phyloP scores from a whole-genome alignment of 768 basidiomycete species.

The Gyrodon lividus region DNA sequence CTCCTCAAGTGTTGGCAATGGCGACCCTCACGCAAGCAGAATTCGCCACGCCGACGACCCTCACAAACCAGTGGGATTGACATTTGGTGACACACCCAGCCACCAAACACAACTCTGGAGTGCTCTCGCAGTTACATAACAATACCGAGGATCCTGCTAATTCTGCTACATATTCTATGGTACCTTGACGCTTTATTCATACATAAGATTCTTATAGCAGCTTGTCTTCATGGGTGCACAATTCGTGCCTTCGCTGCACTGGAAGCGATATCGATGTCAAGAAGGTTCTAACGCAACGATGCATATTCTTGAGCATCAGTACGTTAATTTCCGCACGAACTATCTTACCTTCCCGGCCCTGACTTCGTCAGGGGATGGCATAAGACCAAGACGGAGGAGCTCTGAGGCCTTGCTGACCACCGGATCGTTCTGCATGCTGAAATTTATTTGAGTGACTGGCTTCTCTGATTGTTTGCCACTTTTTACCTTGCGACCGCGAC shows the following conservation, averaged over 20 bases:
- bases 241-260: background rate
- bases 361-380: constrained; percentile 77
- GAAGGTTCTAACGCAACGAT: constrained; percentile 20
- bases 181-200: background rate
- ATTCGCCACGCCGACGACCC: background rate
- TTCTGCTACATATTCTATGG: background rate
- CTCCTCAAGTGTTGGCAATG: background rate
- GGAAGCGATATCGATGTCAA: constrained; percentile 31
- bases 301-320: background rate
- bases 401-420: constrained; percentile 77
- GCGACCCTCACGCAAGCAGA: background rate
- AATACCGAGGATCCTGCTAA: too few relatives aligned
- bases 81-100: too few relatives aligned
- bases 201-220: background rate
- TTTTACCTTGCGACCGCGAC: constrained; percentile 65
- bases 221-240: background rate
- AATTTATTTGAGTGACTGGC: background rate
- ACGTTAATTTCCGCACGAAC: background rate
- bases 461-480: background rate
- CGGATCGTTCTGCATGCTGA: constrained; percentile 80
- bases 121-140: background rate
- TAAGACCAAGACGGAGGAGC: constrained; percentile 71
- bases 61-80: background rate
- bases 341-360: constrained; percentile 64
- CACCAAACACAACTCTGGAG: too few relatives aligned